Base-by-base conservation (phyloP, 1,284 basidiomycete genomes). In the Pterula multifida region DNA sequence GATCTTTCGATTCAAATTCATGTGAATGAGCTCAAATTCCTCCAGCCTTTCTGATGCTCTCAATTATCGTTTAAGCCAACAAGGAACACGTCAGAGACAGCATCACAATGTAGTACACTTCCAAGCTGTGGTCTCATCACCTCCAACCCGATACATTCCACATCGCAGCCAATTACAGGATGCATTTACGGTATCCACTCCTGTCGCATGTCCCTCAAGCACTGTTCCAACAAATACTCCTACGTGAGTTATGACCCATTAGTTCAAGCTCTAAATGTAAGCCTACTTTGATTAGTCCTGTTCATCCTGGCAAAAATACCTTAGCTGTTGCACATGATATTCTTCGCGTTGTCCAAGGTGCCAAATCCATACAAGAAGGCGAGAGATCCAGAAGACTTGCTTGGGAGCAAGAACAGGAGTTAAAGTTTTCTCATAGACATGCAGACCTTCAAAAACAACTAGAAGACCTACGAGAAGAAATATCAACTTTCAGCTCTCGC, bases 351-450 rank as follows among this genome's bases (percentile, higher is more conserved):
- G 62, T 82, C 3, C 62, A 69, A 17, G 68, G 71, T 0, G 76
- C 75, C 3, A 71, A 69, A 54, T 73, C 79, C 35, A 74, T 75
- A 0, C 75, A 78, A 36, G 78, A 80, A 48, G 67, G 65, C 21
- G 84, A 86, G 56, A 65, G 69, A 44, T 71, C 68, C 54, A 70
- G 83, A 19, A 67, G 81, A 49, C 48, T 72, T 11, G 71, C 68
- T 39, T 86, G 84, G 83, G 84, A 85, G 57, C 68, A 72, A 55
- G 78, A 81, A 50, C 79, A 82, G 54, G 84, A 85, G 61, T 69
- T 69, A 9, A 81, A 69, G 57, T 70, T 68, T 53, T 56, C 64
- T 13, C 73, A 76, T 53, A 63, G 69, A 36, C 76, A 81, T 52
- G 72, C 71, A 24, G 78, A 81, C 58, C 71, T 78, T 66, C 78